Conservation (phyloP, 768 basidiomycete genomes). For the Amanita muscaria region DNA sequence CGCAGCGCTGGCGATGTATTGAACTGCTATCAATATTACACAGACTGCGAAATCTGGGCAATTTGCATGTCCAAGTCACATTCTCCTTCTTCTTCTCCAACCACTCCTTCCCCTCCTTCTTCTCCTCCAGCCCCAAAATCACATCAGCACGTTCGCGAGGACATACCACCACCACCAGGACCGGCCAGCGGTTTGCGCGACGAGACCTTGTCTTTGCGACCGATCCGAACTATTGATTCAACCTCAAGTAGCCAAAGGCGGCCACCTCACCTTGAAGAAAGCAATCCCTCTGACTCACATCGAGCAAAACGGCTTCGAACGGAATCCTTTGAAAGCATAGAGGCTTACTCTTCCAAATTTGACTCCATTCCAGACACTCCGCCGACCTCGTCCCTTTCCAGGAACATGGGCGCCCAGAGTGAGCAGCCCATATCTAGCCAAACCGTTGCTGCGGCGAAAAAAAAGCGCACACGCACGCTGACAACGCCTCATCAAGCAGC, state of each 20-base stretch:
- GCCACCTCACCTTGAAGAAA: slow-evolving; percentile 20
- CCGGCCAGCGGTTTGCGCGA: background rate
- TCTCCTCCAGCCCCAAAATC: slow-evolving; percentile 12
- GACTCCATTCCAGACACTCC: no score
- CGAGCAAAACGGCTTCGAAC: slow-evolving; percentile 38
- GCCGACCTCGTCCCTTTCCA: slow-evolving; percentile 25
- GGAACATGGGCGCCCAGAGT: slow-evolving; percentile 41
- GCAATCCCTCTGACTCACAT: slow-evolving; percentile 22
- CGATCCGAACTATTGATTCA: background rate
- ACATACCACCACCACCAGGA: slow-evolving; percentile 5
- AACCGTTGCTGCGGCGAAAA: slow-evolving; percentile 48
- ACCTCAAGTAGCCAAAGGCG: slow-evolving; percentile 13
- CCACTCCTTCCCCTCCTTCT: slow-evolving; percentile 18
- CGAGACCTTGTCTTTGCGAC: background rate
- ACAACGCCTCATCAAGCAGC: slow-evolving; percentile 86
- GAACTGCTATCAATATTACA: slow-evolving; percentile 32
- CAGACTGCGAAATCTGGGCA: slow-evolving; percentile 21
- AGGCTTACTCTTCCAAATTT: no score
- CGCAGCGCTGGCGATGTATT: slow-evolving; percentile 27
- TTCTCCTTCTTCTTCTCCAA: slow-evolving; percentile 26
- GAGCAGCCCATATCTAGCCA: slow-evolving; percentile 41
- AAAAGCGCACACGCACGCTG: slow-evolving; percentile 74
- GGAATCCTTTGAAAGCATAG: slow-evolving; percentile 20
- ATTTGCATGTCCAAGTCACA: slow-evolving; percentile 40
- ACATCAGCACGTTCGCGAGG: background rate